Evolutionary conservation across 345 rosid genomes (phyloP).

Genomic region (Aquilaria malaccensis): DNA sequence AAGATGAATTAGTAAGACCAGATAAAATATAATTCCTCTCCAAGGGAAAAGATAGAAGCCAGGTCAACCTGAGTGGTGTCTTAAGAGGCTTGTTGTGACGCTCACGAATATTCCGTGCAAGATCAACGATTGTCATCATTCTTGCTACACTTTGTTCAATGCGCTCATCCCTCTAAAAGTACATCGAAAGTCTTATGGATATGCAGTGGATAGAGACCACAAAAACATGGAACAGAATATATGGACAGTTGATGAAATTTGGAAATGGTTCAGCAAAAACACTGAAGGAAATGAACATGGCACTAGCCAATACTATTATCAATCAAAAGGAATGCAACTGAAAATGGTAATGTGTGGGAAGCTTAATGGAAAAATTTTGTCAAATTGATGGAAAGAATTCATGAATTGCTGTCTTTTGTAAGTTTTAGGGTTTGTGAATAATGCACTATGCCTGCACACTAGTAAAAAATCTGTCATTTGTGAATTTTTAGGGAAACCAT

Average conservation of each 20-base stretch:
- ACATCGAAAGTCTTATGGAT: background rate
- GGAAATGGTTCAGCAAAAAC: background rate
- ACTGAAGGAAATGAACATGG: background rate
- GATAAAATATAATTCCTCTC: background rate
- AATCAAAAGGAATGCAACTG: background rate
- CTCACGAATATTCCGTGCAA: conserved; percentile 95
- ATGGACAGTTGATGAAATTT: no score
- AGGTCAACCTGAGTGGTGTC: conserved; percentile 75
- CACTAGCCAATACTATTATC: background rate
- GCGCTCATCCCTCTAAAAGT: conserved; percentile 60
- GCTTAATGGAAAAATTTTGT: background rate
- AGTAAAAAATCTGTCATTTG: no score
- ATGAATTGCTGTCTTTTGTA: no score
- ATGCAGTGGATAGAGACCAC: background rate
- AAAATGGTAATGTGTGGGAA: background rate
- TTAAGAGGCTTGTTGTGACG: conserved; percentile 86
- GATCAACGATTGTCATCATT: conserved; percentile 95
- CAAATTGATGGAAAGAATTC: no score
- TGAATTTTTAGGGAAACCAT: no score
- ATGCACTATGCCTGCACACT: no score
- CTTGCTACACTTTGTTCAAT: conserved; percentile 92
- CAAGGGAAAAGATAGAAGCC: conserved; percentile 4
- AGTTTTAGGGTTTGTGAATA: no score
- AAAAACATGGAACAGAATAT: no score
- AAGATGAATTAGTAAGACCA: background rate